Evolutionary conservation across 306 rosid species (phyloP).

Genomic region (Argentina anserina): DNA sequence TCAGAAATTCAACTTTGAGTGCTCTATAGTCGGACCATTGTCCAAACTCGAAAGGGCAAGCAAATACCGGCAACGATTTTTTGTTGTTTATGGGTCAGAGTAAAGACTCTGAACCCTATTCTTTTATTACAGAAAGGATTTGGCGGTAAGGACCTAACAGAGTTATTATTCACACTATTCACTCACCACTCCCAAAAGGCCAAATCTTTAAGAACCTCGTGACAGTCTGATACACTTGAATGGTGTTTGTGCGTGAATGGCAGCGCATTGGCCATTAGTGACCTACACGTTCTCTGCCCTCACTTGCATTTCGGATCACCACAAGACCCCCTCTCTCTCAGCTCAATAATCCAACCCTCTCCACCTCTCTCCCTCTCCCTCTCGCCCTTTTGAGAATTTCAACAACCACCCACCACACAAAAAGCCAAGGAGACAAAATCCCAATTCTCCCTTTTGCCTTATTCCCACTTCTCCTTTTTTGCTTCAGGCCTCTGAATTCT

Average conservation of each 20-base stretch:
- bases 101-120: neutral
- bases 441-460: conserved; percentile 12
- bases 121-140: neutral
- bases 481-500: conserved; percentile 15
- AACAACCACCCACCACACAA: conserved; percentile 35
- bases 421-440: conserved; percentile 20
- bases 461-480: neutral
- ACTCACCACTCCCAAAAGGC: neutral
- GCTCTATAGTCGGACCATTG: too few relatives aligned
- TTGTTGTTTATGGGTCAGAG: neutral
- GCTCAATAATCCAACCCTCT: neutral
- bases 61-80: too few relatives aligned
- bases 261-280: conserved; percentile 4
- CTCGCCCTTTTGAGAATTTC: conserved; percentile 20
- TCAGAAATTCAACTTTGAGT: too few relatives aligned
- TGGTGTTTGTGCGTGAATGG: conserved; percentile 12
- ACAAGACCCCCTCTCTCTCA: conserved; percentile 21
- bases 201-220: neutral
- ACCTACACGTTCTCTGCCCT: conserved; percentile 24
- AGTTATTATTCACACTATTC: neutral
- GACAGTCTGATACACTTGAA: neutral
- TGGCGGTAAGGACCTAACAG: neutral
- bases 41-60: too few relatives aligned
- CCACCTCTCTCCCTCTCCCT: neutral
- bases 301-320: conserved; percentile 60